Percentiles rank a stretch among this genome's conserved stretches.
Conservation (phyloP, 495 filamentous ascomycete species). For the Penicillium silybi region DNA sequence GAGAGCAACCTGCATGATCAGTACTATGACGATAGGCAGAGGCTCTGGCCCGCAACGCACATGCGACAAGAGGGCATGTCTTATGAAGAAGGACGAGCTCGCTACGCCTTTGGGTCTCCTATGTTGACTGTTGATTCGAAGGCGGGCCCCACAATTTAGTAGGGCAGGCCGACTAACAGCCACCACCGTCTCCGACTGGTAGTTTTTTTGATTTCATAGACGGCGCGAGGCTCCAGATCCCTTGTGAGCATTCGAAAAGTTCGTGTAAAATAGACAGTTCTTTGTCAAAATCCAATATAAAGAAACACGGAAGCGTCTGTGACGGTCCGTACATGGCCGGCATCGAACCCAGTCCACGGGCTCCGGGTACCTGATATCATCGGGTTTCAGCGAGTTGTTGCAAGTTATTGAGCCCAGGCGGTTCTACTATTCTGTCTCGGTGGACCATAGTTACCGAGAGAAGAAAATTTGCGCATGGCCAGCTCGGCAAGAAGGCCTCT, state of each 20-base stretch:
- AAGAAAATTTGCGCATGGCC: not conserved
- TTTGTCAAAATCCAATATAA: not conserved
- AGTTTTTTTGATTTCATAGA: not conserved
- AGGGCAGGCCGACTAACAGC: not conserved
- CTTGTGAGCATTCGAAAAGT: not conserved
- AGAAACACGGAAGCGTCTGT: not conserved
- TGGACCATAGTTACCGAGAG: not conserved
- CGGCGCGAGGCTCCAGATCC: not conserved
- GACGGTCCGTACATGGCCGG: not conserved
- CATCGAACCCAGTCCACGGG: too few relatives aligned
- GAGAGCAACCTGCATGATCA: constrained; percentile 41
- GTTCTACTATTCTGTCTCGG: not conserved
- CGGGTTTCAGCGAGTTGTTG: too few relatives aligned
- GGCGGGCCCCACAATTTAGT: constrained; percentile 1
- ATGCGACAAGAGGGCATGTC: constrained; percentile 34
- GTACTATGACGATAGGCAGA: constrained; percentile 41
- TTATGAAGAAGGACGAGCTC: constrained; percentile 36
- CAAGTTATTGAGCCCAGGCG: not conserved
- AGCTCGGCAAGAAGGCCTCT: not conserved
- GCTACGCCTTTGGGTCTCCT: constrained; percentile 40
- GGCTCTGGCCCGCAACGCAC: constrained; percentile 42
- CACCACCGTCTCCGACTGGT: not conserved
- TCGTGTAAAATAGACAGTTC: not conserved
- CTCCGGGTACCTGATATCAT: not conserved
- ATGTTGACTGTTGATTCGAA: constrained; percentile 38